Conservation (phyloP, 164 flowering plant genomes). For the Umbellularia californica region DNA sequence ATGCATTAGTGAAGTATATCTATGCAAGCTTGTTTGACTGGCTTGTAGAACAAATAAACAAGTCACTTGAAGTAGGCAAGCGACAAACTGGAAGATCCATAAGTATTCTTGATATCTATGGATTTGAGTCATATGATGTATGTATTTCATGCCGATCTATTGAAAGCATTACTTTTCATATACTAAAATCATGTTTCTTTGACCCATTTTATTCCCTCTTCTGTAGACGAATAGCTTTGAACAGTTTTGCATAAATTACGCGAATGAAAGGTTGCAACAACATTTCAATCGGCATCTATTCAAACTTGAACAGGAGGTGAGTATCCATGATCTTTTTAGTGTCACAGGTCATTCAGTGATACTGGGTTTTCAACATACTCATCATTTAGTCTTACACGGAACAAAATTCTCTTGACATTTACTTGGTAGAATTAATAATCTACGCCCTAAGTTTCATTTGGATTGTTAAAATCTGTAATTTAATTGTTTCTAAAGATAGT, state of each 20-base stretch:
- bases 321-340: slow-evolving; percentile 13
- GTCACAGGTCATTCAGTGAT: too few relatives aligned
- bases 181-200: not conserved
- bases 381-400: too few relatives aligned
- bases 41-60: slow-evolving; percentile 80
- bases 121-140: slow-evolving; percentile 88
- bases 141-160: slow-evolving; percentile 9
- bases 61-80: slow-evolving; percentile 59
- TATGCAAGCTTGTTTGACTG: slow-evolving; percentile 91
- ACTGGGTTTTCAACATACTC: too few relatives aligned
- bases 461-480: too few relatives aligned
- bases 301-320: slow-evolving; percentile 94
- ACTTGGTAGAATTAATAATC: too few relatives aligned
- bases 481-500: too few relatives aligned
- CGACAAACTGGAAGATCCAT: slow-evolving; percentile 56
- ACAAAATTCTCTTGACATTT: too few relatives aligned
- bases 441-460: too few relatives aligned
- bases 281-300: slow-evolving; percentile 82
- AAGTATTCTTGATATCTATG: slow-evolving; percentile 83
- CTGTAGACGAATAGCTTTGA: slow-evolving; percentile 89
- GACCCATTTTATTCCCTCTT: slow-evolving; percentile 14
- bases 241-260: slow-evolving; percentile 90
- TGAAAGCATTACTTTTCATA: not conserved
- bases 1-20: slow-evolving; percentile 76
- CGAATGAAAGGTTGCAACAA: slow-evolving; percentile 95